Evolutionary conservation across 345 rosid species (phyloP).

Genomic region (Eucalyptus cloeziana): DNA sequence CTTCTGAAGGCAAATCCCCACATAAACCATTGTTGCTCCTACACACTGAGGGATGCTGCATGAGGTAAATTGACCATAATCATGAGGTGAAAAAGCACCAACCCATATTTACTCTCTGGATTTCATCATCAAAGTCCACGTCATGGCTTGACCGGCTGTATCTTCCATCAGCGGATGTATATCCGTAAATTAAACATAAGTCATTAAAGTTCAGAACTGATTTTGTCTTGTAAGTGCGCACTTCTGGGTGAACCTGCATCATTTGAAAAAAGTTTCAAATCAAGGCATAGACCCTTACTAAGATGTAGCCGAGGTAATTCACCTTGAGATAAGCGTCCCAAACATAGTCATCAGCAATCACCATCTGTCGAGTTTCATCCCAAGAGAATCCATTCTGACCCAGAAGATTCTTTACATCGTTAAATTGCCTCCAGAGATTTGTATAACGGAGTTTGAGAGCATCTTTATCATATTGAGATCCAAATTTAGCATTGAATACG

Average conservation of each 20-base stretch:
- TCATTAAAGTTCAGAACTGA: constrained; percentile 54
- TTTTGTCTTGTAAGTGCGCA: constrained; percentile 60
- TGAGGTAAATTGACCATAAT: not conserved
- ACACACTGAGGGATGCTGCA: not conserved
- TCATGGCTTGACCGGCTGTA: constrained; percentile 90
- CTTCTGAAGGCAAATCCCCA: not conserved
- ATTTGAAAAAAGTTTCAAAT: not conserved
- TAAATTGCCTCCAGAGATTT: constrained; percentile 68
- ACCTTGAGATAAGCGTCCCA: constrained; percentile 75
- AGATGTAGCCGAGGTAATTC: not conserved
- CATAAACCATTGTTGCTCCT: not conserved
- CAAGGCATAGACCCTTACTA: not conserved
- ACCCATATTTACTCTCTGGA: constrained; percentile 42
- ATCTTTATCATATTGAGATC: constrained; percentile 76
- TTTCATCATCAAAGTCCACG: constrained; percentile 56
- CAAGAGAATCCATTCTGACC: constrained; percentile 63
- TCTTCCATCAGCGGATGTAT: constrained; percentile 81
- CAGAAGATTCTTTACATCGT: constrained; percentile 62
- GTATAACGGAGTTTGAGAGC: constrained; percentile 66
- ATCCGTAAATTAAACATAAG: constrained; percentile 66
- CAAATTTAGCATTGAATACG: constrained; percentile 55
- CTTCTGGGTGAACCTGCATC: constrained; percentile 65
- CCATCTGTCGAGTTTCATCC: constrained; percentile 68
- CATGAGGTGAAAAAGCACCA: not conserved
- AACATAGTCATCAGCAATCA: constrained; percentile 50